phyloP scores from a whole-genome alignment of 306 rosid genomes.

The Dryas alaskensis region DNA sequence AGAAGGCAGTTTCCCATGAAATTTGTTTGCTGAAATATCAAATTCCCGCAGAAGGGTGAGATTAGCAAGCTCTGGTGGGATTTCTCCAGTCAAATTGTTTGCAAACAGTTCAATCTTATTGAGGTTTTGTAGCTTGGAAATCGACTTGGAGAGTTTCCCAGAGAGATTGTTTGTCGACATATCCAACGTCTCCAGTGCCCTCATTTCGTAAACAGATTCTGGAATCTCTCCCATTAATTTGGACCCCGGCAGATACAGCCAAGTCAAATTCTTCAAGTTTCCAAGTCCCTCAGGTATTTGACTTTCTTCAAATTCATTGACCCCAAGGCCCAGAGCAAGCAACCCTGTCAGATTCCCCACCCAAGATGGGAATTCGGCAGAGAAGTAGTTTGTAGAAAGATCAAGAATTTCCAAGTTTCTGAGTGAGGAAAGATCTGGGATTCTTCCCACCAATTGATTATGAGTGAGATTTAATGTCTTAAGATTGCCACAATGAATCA shows the following conservation, averaged over 20 bases:
- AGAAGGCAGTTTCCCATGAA: slow-evolving; percentile 64
- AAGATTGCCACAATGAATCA: slow-evolving; percentile 47
- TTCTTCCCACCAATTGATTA: slow-evolving; percentile 49
- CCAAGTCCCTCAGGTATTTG: slow-evolving; percentile 62
- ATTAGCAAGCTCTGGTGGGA: slow-evolving; percentile 65
- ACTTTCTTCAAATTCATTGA: slow-evolving; percentile 44
- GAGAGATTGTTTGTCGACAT: slow-evolving; percentile 70
- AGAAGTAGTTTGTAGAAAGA: slow-evolving; percentile 58
- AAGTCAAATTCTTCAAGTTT: slow-evolving; percentile 65
- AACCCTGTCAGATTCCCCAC: slow-evolving; percentile 60
- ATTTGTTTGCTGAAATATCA: slow-evolving; percentile 64
- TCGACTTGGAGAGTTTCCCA: slow-evolving; percentile 70
- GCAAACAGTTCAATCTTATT: slow-evolving; percentile 66
- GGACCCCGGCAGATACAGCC: slow-evolving; percentile 66
- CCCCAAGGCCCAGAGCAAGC: slow-evolving; percentile 57
- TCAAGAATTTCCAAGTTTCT: slow-evolving; percentile 61
- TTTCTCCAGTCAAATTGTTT: slow-evolving; percentile 65
- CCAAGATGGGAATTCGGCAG: slow-evolving; percentile 67
- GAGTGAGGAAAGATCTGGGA: slow-evolving; percentile 74
- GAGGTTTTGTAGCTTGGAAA: slow-evolving; percentile 57
- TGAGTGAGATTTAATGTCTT: slow-evolving; percentile 61
- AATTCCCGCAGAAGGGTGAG: slow-evolving; percentile 71
- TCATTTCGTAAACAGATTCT: slow-evolving; percentile 60
- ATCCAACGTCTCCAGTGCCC: slow-evolving; percentile 67
- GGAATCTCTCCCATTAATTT: slow-evolving; percentile 78